These are phyloP conservation scores for Cubamyces sp. DNA, from an alignment of 768 basidiomycete species.

Conservation along the genomic window DNA sequence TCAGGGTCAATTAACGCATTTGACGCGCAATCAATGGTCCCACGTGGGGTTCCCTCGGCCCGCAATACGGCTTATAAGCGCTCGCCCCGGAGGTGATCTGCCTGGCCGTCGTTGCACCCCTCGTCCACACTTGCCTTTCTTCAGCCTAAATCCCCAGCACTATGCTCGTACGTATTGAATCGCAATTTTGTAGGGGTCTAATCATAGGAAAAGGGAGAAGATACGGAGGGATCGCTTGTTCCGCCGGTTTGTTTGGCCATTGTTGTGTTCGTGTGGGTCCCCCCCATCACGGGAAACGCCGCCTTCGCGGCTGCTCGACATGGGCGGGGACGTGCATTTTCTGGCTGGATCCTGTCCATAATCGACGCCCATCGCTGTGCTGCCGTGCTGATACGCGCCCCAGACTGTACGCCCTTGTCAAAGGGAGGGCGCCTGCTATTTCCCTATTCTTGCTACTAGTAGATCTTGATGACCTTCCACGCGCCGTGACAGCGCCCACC, in stretches of 20 bases:
- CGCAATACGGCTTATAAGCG: not conserved
- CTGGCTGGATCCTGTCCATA: not conserved
- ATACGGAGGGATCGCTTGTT: not conserved
- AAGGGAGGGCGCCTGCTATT: not conserved
- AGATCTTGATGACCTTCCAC: slow-evolving; percentile 9
- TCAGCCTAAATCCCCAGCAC: too few species aligned
- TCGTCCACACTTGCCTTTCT: too few species aligned
- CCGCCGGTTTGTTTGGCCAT: slow-evolving; percentile 11
- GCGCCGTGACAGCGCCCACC: slow-evolving; percentile 14
- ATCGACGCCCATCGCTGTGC: slow-evolving; percentile 5
- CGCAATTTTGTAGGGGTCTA: too few species aligned
- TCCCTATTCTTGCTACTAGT: slow-evolving; percentile 3
- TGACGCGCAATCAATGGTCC: too few species aligned
- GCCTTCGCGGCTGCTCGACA: not conserved
- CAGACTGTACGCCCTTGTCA: not conserved
- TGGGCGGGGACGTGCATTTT: not conserved
- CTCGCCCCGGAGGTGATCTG: too few species aligned
- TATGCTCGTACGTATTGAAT: too few species aligned
- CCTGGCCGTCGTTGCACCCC: too few species aligned
- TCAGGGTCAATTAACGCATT: not conserved
- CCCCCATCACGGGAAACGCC: not conserved
- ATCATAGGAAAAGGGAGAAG: not conserved
- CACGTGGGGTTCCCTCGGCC: too few species aligned
- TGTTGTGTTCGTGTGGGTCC: slow-evolving; percentile 20
- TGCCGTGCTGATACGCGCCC: not conserved